These are phyloP conservation scores for Picochlorum sp. DNA, from an alignment of 139 green algal genomes.

Conservation along the genomic window DNA sequence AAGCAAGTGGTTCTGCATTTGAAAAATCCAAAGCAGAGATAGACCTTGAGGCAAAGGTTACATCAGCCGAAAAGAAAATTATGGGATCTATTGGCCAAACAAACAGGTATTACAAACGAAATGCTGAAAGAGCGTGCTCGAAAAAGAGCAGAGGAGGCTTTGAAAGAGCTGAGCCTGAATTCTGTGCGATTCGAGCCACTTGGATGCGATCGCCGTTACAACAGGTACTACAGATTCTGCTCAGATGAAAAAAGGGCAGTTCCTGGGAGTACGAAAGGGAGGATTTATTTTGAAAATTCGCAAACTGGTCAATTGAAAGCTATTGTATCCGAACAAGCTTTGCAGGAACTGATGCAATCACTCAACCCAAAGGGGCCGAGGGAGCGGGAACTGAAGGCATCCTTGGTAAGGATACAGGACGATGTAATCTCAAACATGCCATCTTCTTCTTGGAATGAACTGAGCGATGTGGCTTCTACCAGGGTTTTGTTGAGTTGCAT, in stretches of 20 bases:
- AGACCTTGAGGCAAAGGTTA: constrained; percentile 1
- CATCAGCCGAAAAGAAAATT: constrained; percentile 3
- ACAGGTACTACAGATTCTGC: constrained; percentile 61
- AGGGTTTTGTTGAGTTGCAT: constrained; percentile 32
- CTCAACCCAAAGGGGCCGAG: constrained; percentile 47
- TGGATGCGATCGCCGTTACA: constrained; percentile 68
- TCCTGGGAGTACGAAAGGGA: constrained; percentile 11
- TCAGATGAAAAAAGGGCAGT: constrained; percentile 1
- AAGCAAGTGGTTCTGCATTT: not conserved
- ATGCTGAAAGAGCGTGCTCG: not conserved
- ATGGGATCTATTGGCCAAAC: not conserved
- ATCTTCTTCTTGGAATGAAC: not conserved
- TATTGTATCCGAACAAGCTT: constrained; percentile 23
- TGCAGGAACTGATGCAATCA: constrained; percentile 40
- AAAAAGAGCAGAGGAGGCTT: constrained; percentile 17
- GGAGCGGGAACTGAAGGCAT: constrained; percentile 37
- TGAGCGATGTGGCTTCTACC: not conserved
- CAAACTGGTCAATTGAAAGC: constrained; percentile 37
- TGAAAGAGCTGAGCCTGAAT: constrained; percentile 30
- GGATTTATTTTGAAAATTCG: constrained; percentile 36
- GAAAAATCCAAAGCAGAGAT: not conserved
- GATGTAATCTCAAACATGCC: constrained; percentile 29
- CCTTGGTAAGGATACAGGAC: constrained; percentile 22
- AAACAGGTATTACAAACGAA: not conserved
- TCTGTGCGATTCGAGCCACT: constrained; percentile 49